Evolutionary conservation across 352 stramenopile species (phyloP), one percentile per base, ranked within the genome.

Genomic region (Phytophthora pinifolia): DNA sequence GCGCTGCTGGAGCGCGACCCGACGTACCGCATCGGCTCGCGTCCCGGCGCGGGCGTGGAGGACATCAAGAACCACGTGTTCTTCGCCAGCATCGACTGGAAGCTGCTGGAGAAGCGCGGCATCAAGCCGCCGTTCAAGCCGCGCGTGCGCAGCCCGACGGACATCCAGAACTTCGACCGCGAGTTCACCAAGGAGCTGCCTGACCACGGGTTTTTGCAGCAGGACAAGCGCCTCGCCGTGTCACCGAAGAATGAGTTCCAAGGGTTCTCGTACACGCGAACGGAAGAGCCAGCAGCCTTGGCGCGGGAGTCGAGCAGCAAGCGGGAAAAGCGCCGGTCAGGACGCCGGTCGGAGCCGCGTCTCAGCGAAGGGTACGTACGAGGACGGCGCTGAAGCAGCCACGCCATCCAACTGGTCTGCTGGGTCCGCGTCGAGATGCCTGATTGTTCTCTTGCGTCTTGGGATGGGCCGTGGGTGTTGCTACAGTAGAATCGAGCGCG

Each of bases 141-240:
- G 36, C 83, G 85, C 27, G 79, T 94, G 34, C 76, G 82, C 27
- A 76, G 74, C 18, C 75, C 80, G 0, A 94, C 83, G 5, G 85
- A 94, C 45, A 87, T 93, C 42, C 83, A 95, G 69, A 95, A 95
- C 56, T 95, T 95, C 56, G 85, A 95, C 55, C 84, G 87, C 51
- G 83, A 94, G 58, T 94, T 95, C 46, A 95, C 86, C 17, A 89
- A 89, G 53, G 83, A 94, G 43, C 63, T 79, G 8, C 80, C 81
- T n/a, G 81, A 91, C 59, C 77, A 91, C 42, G 69, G 68, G 33
- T 90, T 89, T 50, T 59, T 89, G 9, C 67, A 92, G 73, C 80
- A 91, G 67, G 83, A 92, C 54, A 83, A 81, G 44, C 80, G 83
- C 7, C 59, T 92, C 14, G 58, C 70, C 6, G 62, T 89, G 31